A percentile compares a stretch with the other conserved stretches of the same genome.
These are phyloP conservation scores for Murraya koenigii DNA, from an alignment of 345 rosid genomes.

Conservation along the genomic window DNA sequence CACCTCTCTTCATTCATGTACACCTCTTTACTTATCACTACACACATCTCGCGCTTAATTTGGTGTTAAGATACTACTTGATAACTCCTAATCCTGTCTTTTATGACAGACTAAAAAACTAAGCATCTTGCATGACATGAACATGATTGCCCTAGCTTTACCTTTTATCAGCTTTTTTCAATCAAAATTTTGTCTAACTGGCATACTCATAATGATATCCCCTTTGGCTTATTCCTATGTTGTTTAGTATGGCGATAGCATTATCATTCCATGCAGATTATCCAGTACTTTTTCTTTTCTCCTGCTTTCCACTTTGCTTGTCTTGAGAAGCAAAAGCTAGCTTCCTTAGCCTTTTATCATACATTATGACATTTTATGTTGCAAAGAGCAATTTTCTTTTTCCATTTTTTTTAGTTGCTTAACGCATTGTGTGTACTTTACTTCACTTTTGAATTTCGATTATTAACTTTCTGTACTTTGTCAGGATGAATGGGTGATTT, in stretches of 20 bases:
- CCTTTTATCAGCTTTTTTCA: neutral
- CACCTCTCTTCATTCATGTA: too few species aligned
- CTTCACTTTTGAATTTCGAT: neutral
- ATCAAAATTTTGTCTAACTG: neutral
- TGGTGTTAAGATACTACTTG: neutral
- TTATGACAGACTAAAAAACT: neutral
- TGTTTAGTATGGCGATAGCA: neutral
- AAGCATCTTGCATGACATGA: neutral
- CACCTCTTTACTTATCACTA: too few species aligned
- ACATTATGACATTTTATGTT: neutral
- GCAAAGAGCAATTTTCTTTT: neutral
- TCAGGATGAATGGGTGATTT: constrained; percentile 97
- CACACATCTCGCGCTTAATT: neutral
- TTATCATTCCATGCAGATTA: neutral
- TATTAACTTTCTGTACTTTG: neutral
- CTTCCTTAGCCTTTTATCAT: neutral
- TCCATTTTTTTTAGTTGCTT: neutral
- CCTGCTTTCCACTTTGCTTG: neutral
- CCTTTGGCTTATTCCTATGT: neutral
- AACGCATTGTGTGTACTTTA: neutral
- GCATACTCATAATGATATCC: neutral
- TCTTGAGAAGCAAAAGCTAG: neutral
- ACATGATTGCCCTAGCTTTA: neutral
- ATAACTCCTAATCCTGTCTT: neutral
- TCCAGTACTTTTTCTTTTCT: neutral